phyloP scores from a whole-genome alignment of 345 rosid genomes.

The Boechera divaricarpa region DNA sequence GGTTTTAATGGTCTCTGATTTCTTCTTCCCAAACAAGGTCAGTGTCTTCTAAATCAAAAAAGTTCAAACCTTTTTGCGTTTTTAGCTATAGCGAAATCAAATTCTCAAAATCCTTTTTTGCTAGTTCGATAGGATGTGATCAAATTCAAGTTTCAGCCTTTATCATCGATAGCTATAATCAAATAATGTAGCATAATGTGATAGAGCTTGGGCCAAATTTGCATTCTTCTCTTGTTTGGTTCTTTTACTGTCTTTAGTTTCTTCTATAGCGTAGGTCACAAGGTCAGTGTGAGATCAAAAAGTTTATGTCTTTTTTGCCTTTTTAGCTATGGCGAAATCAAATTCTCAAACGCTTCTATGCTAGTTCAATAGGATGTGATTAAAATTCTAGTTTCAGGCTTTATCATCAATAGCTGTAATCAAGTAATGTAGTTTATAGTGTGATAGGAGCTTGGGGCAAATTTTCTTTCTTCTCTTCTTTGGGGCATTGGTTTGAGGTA shows the following conservation, averaged over 20 bases:
- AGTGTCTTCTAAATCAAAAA: constrained; percentile 8
- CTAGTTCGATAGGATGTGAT: neutral
- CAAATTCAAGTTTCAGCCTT: neutral
- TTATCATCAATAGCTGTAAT: neutral
- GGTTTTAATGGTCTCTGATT: constrained; percentile 93
- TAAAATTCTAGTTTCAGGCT: neutral
- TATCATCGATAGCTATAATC: neutral
- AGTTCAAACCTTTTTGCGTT: neutral
- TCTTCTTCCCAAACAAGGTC: constrained; percentile 98
- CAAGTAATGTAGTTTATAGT: neutral
- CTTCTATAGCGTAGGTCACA: neutral
- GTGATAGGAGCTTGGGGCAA: neutral
- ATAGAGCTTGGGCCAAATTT: neutral
- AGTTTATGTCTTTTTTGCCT: neutral
- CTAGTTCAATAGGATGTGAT: neutral
- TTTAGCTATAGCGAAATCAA: neutral
- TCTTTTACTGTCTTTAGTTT: neutral
- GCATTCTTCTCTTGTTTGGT: neutral
- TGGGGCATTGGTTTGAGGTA: neutral
- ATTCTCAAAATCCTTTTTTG: neutral
- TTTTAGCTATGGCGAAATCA: neutral
- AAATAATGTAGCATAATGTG: neutral
- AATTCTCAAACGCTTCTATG: neutral
- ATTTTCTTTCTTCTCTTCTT: neutral
- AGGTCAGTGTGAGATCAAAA: neutral